A percentile compares a stretch with the other conserved stretches of the same genome.
Evolutionary conservation across 441 rosid genomes (phyloP).

Genomic region (Codiaeum variegatum): DNA sequence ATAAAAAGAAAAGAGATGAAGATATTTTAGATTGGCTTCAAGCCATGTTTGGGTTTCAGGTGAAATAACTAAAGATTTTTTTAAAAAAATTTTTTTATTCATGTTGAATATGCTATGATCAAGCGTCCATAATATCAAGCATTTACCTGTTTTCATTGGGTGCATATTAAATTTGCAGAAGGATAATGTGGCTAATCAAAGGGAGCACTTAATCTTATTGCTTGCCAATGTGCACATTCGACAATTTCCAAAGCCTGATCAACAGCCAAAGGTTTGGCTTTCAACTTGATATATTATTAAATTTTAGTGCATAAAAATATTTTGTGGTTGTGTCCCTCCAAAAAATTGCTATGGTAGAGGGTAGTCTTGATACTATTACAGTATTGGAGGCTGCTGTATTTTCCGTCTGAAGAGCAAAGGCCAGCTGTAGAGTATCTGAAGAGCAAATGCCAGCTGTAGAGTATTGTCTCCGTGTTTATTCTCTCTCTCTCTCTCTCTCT

Average conservation of each 20-base stretch:
- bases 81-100: neutral
- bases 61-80: slow-evolving; percentile 16
- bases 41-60: slow-evolving; percentile 99
- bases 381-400: neutral
- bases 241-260: slow-evolving; percentile 94
- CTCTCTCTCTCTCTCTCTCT: neutral
- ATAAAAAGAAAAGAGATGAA: slow-evolving; percentile 75
- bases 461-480: neutral
- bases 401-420: neutral
- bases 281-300: neutral
- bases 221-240: slow-evolving; percentile 97
- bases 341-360: neutral
- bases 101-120: slow-evolving; percentile 9
- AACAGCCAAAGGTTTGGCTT: slow-evolving; percentile 86
- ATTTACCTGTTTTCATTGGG: slow-evolving; percentile 9
- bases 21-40: slow-evolving; percentile 99
- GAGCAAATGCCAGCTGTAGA: neutral
- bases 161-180: slow-evolving; percentile 49
- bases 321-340: neutral
- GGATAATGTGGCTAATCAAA: slow-evolving; percentile 96
- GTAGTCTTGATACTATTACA: neutral
- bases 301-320: neutral
- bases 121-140: neutral
- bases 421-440: neutral
- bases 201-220: slow-evolving; percentile 90